These are phyloP conservation scores for Lithocarpus polystachyus DNA, from an alignment of 306 rosid genomes.

Conservation along the genomic window DNA sequence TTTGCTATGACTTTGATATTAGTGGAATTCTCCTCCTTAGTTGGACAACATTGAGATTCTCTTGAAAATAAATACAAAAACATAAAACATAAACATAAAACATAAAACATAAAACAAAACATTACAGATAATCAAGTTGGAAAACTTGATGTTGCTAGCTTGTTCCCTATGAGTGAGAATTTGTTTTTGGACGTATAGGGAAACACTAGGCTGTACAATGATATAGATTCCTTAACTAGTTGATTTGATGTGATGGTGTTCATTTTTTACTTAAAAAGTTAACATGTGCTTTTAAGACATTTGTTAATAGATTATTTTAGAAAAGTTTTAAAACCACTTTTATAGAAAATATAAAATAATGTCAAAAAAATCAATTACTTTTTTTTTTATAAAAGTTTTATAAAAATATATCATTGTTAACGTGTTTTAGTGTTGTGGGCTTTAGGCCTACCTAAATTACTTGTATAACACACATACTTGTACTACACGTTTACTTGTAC, in stretches of 20 bases:
- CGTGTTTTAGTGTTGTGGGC: too few relatives aligned
- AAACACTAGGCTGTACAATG: not conserved
- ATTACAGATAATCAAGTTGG: not conserved
- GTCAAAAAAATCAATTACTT: too few relatives aligned
- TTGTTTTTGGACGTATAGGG: not conserved
- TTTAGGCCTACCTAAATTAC: too few relatives aligned
- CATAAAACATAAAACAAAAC: too few relatives aligned
- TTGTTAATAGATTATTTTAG: too few relatives aligned
- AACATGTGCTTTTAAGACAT: too few relatives aligned
- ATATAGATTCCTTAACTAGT: not conserved
- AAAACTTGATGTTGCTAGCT: not conserved
- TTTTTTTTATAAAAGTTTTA: too few relatives aligned
- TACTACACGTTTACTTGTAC: too few relatives aligned
- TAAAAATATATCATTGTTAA: too few relatives aligned
- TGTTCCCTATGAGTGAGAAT: not conserved
- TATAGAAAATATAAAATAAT: too few relatives aligned
- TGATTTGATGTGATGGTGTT: not conserved
- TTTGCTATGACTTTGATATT: slow-evolving; percentile 1
- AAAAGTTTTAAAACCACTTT: too few relatives aligned
- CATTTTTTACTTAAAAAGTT: not conserved
- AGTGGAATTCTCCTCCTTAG: not conserved
- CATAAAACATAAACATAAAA: not conserved
- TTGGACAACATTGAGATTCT: not conserved
- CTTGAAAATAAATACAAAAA: not conserved
- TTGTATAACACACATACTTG: too few relatives aligned